Conservation (phyloP, 192 early-diverging fungal genomes). For the Endogone sp. region DNA sequence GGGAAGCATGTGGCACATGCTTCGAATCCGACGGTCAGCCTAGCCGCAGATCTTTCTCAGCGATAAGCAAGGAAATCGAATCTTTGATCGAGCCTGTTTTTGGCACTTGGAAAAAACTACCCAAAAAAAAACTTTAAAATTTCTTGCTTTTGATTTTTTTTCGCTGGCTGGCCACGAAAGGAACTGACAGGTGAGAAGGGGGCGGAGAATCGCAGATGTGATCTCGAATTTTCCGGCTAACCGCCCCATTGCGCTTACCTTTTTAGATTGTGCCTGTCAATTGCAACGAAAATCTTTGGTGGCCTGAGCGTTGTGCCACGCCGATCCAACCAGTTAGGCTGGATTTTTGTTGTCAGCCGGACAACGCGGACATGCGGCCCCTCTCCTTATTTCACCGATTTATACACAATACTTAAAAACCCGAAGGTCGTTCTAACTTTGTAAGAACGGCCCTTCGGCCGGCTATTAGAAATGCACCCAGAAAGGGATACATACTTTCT, state of each 20-base stretch:
- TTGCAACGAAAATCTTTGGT: not conserved
- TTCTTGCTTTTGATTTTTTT: too few relatives aligned
- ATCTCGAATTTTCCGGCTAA: not conserved
- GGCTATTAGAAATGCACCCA: too few relatives aligned
- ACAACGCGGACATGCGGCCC: not conserved
- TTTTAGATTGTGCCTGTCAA: not conserved
- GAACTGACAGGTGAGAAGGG: not conserved
- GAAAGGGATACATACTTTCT: too few relatives aligned
- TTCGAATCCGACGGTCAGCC: not conserved
- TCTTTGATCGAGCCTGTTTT: not conserved
- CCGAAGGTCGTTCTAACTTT: too few relatives aligned
- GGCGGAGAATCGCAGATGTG: not conserved
- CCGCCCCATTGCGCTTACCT: not conserved
- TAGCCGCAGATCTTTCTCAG: not conserved
- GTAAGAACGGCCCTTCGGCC: too few relatives aligned
- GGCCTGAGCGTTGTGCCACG: not conserved
- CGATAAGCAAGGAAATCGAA: not conserved
- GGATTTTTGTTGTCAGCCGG: too few relatives aligned
- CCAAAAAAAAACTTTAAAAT: too few relatives aligned
- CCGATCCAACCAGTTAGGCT: too few relatives aligned
- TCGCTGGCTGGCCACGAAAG: not conserved
- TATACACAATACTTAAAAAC: too few relatives aligned
- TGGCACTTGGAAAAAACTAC: not conserved
- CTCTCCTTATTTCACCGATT: not conserved
- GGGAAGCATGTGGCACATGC: not conserved